Evolutionary conservation across 2,329 filamentous ascomycete genomes (phyloP).

Genomic region (Alternaria arbusti): DNA sequence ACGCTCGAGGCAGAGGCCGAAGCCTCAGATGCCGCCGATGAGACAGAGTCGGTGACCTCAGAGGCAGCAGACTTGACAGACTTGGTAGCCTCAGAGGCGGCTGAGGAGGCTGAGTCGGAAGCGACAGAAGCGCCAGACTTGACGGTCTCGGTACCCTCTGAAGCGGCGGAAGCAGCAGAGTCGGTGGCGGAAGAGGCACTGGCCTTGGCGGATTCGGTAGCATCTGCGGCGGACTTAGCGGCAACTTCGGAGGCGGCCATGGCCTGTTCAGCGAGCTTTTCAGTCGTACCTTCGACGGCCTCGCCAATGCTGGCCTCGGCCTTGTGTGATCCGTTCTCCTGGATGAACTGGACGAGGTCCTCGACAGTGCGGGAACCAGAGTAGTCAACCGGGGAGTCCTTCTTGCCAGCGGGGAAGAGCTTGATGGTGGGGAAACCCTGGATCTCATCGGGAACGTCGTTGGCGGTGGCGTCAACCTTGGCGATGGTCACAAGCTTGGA

Average conservation of each 20-base stretch:
- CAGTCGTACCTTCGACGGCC: conserved; percentile 46
- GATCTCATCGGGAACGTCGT: conserved; percentile 97
- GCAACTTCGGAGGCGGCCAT: conserved; percentile 43
- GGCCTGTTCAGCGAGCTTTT: conserved; percentile 52
- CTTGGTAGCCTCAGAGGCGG: conserved; percentile 42
- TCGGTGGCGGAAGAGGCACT: conserved; percentile 48
- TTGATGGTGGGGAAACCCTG: conserved; percentile 99
- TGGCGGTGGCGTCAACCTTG: conserved; percentile 95
- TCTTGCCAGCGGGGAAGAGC: conserved; percentile 89
- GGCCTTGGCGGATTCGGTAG: conserved; percentile 52
- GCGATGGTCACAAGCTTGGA: conserved; percentile 69
- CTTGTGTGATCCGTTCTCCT: conserved; percentile 92
- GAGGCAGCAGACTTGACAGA: conserved; percentile 31
- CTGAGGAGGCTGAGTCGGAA: conserved; percentile 45
- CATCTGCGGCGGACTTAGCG: conserved; percentile 44
- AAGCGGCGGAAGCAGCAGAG: conserved; percentile 41
- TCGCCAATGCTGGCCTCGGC: conserved; percentile 64
- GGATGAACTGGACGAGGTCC: conserved; percentile 89
- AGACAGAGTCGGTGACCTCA: conserved; percentile 36
- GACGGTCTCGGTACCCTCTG: conserved; percentile 43
- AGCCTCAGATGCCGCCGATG: conserved; percentile 35
- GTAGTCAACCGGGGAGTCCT: conserved; percentile 86
- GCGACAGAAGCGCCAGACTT: conserved; percentile 48
- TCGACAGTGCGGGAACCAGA: conserved; percentile 85
- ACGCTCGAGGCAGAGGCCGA: conserved; percentile 20